phyloP scores from a whole-genome alignment of 2,329 filamentous ascomycete genomes.

The Epichloe gansuensis region DNA sequence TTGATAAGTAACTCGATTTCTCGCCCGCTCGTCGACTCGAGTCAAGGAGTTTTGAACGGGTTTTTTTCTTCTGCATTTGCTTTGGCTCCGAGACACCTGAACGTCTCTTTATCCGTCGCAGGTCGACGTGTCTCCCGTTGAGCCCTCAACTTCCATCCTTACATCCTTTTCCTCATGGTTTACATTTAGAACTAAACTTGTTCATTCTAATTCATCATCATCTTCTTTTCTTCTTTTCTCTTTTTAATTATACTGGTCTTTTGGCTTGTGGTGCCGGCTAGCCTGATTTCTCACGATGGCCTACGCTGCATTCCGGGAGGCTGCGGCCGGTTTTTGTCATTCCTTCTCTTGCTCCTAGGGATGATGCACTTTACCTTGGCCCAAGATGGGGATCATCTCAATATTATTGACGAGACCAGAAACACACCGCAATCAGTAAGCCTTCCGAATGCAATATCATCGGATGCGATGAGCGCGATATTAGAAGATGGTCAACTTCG shows the following conservation, averaged over 20 bases:
- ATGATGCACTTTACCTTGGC: not conserved
- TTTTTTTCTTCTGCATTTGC: not conserved
- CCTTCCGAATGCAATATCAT: not conserved
- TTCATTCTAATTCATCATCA: too few relatives aligned
- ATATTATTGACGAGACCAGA: not conserved
- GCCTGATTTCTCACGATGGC: not conserved
- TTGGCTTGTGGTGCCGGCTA: not conserved
- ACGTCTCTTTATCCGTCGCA: not conserved
- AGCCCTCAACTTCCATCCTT: too few relatives aligned
- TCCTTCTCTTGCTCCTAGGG: not conserved
- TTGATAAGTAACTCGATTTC: not conserved
- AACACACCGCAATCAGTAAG: not conserved
- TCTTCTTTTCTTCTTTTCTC: not conserved
- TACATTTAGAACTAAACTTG: too few relatives aligned
- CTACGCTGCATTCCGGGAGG: not conserved
- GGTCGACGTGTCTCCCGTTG: not conserved
- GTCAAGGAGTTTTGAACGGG: not conserved
- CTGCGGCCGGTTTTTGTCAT: not conserved
- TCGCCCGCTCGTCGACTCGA: not conserved
- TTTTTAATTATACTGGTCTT: not conserved
- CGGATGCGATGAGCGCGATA: not conserved
- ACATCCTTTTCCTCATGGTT: too few relatives aligned
- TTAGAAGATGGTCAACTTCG: constrained; percentile 4
- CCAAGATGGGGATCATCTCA: not conserved
- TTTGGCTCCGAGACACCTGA: not conserved